phyloP scores from a whole-genome alignment of 1,139 yeast genomes.

The Sugiyamaella neomexicana region DNA sequence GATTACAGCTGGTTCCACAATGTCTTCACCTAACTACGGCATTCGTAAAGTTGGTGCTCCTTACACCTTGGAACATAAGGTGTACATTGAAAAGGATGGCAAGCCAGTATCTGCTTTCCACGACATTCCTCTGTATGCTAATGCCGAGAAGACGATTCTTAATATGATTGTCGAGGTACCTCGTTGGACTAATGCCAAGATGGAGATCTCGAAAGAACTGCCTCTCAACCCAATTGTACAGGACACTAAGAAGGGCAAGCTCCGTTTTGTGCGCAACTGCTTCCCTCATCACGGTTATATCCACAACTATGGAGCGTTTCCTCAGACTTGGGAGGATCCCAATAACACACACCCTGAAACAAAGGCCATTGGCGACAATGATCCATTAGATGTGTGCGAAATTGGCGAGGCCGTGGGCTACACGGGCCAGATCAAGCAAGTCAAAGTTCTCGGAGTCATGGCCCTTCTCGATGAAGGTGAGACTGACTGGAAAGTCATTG shows the following conservation, averaged over 20 bases:
- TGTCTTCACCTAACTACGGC: conserved; percentile 31
- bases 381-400: conserved; percentile 89
- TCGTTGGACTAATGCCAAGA: conserved; percentile 87
- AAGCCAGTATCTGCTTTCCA: conserved; percentile 77
- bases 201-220: conserved; percentile 70
- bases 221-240: conserved; percentile 80
- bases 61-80: conserved; percentile 87
- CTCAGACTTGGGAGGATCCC: conserved; percentile 96
- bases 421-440: conserved; percentile 78
- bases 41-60: conserved; percentile 83
- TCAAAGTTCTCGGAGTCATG: conserved; percentile 80
- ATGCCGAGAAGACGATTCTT: conserved; percentile 60
- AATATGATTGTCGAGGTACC: conserved; percentile 91
- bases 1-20: background rate
- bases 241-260: conserved; percentile 79
- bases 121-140: conserved; percentile 73
- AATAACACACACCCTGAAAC: conserved; percentile 66
- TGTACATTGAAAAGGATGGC: conserved; percentile 67
- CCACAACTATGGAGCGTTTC: conserved; percentile 92
- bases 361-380: conserved; percentile 68
- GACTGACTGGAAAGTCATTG: conserved; percentile 91
- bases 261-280: conserved; percentile 80
- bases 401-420: conserved; percentile 71
- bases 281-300: conserved; percentile 91
- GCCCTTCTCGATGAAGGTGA: conserved; percentile 91